A percentile compares a stretch with the other conserved stretches of the same genome.
phyloP scores from a whole-genome alignment of 352 stramenopile species.

The Phytophthora ramorum region DNA sequence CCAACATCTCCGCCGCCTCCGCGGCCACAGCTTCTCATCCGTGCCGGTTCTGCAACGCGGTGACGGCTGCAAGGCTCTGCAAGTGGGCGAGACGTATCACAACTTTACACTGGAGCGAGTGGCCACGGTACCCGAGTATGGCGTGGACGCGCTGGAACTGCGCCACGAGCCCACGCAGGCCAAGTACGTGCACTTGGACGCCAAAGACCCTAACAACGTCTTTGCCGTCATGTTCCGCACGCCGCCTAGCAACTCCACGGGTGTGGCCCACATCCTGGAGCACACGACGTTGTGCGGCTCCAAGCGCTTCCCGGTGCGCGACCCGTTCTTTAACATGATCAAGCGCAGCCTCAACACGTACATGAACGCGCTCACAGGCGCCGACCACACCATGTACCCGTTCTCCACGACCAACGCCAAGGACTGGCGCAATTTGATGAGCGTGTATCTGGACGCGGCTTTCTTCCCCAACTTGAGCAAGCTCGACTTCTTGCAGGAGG shows the following conservation, averaged over 20 bases:
- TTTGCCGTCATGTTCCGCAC: constrained; percentile 98
- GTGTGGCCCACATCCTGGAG: constrained; percentile 99
- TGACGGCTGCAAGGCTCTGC: constrained; percentile 63
- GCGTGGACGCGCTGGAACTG: constrained; percentile 80
- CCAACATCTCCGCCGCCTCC: constrained; percentile 2
- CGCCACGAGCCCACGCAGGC: constrained; percentile 76
- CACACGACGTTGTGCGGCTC: constrained; percentile 95
- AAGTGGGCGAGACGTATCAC: constrained; percentile 73
- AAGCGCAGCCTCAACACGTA: constrained; percentile 99
- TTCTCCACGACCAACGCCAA: constrained; percentile 97
- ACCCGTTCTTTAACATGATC: constrained; percentile 99
- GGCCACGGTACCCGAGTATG: constrained; percentile 80
- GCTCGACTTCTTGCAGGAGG: constrained; percentile 85
- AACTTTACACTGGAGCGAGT: constrained; percentile 76
- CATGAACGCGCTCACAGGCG: constrained; percentile 99
- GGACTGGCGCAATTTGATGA: constrained; percentile 98
- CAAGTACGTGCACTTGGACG: constrained; percentile 83
- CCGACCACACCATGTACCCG: constrained; percentile 99
- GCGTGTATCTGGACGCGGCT: constrained; percentile 97
- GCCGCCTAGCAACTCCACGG: constrained; percentile 95
- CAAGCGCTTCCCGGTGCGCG: constrained; percentile 97
- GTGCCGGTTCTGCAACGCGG: constrained; percentile 39
- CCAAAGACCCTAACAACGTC: constrained; percentile 87
- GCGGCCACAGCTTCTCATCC: constrained; percentile 1
- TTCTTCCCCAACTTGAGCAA: constrained; percentile 94